Conservation (phyloP, 2,329 filamentous ascomycete species). For the Amauroascus niger region DNA sequence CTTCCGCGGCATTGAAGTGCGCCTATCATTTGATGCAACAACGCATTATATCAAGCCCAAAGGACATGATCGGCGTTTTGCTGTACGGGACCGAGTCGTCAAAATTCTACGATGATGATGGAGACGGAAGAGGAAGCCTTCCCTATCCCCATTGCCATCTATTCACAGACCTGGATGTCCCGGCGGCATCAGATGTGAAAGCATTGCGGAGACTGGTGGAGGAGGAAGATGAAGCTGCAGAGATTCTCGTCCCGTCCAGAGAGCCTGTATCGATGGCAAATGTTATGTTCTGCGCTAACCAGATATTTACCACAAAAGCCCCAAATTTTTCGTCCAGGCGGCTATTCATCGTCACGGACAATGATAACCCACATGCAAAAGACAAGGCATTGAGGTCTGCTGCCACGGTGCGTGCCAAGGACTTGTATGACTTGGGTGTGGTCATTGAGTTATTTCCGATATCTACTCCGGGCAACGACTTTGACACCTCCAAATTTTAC, state of each 20-base stretch:
- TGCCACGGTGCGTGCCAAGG: constrained; percentile 79
- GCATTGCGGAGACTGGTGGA: constrained; percentile 65
- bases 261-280: constrained; percentile 73
- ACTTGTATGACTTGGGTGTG: constrained; percentile 87
- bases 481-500: constrained; percentile 81
- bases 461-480: constrained; percentile 57
- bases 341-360: constrained; percentile 92
- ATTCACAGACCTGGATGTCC: constrained; percentile 76
- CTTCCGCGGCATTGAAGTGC: constrained; percentile 80
- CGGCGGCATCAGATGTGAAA: constrained; percentile 79
- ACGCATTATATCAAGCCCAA: constrained; percentile 91
- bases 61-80: constrained; percentile 92
- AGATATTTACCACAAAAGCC: constrained; percentile 90
- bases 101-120: constrained; percentile 61
- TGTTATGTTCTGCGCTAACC: constrained; percentile 87
- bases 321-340: constrained; percentile 87
- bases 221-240: constrained; percentile 60
- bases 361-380: constrained; percentile 69
- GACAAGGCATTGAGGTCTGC: constrained; percentile 65
- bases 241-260: constrained; percentile 59
- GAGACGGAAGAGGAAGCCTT: constrained; percentile 46
- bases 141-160: constrained; percentile 89
- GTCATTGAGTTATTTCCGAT: constrained; percentile 91
- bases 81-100: constrained; percentile 83
- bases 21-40: constrained; percentile 95